Base-by-base conservation (phyloP, 2,329 filamentous ascomycete species). In the Chalara sp. region DNA sequence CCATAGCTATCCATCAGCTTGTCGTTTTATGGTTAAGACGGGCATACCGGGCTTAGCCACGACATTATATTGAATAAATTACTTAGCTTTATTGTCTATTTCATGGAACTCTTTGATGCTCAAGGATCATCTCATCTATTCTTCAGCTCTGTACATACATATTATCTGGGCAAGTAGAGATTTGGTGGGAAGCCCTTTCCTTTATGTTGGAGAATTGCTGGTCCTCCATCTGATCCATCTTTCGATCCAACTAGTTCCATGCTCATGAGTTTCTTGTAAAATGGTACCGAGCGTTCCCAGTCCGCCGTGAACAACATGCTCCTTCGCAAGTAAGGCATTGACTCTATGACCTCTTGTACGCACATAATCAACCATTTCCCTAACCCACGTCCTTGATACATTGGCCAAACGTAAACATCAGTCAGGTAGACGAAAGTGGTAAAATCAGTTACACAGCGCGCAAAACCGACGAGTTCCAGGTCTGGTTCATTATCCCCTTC, bases 351-450 rank as follows among this genome's bases (percentile, higher is more conserved):
- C 57, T 86, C 80, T 53, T 79, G 74, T 52, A 85, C 66, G 57
- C 78, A 81, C 6, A 69, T 64, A 65, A 87, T 75, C 62, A 88
- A 67, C 81, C 82, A 88, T 45, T 71, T 75, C 4, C 80, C 84
- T 1, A 88, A 70, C 0, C 84, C 84, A 5, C 71, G 68, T 2
- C 76, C 74, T 61, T 84, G 81, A 58, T 80, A 77, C 37, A 74
- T 71, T 0, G 76, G 72, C 3, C 78, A 65, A 28, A 87, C 71
- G 63, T 83, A 87, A 32, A 87, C 79, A 59, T 88, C 85, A 21
- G 83, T 84, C 35, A 85, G 67, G 58, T 86, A 89, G 42, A 77
- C 80, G 57, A 87, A 81, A 0, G 83, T 86, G 43, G 80, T 74
- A 59, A 78, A 78, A 65, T 89, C 86, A 5, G 85, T 89, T 47